Conservation (phyloP, 345 rosid genomes). For the Linum tenue region DNA sequence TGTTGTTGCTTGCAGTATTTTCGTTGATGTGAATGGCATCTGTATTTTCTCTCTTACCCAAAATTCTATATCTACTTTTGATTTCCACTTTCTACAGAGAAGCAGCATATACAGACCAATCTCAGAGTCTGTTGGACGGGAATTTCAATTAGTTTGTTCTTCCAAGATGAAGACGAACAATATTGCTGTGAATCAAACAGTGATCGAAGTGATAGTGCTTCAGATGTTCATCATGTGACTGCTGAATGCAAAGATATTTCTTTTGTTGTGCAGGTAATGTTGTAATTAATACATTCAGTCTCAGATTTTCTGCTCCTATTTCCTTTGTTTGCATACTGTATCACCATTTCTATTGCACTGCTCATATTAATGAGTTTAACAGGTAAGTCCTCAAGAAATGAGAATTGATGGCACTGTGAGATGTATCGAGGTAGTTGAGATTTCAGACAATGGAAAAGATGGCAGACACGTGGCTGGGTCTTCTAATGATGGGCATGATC, state of each 20-base stretch:
- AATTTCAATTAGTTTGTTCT: slow-evolving; percentile 49
- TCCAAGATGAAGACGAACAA: slow-evolving; percentile 49
- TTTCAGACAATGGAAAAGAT: slow-evolving; percentile 24
- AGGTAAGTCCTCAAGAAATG: slow-evolving; percentile 66
- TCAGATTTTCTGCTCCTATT: not conserved
- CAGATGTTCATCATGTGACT: slow-evolving; percentile 49
- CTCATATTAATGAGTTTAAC: slow-evolving; percentile 30
- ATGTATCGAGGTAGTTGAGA: slow-evolving; percentile 56
- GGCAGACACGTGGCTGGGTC: slow-evolving; percentile 10
- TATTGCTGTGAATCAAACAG: slow-evolving; percentile 15
- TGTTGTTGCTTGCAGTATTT: not conserved
- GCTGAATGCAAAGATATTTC: slow-evolving; percentile 53
- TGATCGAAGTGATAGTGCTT: slow-evolving; percentile 23
- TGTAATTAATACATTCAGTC: slow-evolving; percentile 12
- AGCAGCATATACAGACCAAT: slow-evolving; percentile 71
- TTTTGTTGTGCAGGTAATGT: slow-evolving; percentile 64
- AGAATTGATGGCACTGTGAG: slow-evolving; percentile 58
- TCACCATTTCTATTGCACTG: not conserved
- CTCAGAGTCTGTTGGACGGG: slow-evolving; percentile 53
- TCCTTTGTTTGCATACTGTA: slow-evolving; percentile 1
- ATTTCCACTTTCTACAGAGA: slow-evolving; percentile 41
- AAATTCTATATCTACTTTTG: not conserved
- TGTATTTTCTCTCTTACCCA: not conserved
- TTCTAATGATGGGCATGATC: slow-evolving; percentile 15
- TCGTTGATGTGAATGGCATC: not conserved